A percentile compares a stretch with the other conserved stretches of the same genome.
Conservation (phyloP, 2,329 filamentous ascomycete genomes). For the Neocatenulostroma microsporum region DNA sequence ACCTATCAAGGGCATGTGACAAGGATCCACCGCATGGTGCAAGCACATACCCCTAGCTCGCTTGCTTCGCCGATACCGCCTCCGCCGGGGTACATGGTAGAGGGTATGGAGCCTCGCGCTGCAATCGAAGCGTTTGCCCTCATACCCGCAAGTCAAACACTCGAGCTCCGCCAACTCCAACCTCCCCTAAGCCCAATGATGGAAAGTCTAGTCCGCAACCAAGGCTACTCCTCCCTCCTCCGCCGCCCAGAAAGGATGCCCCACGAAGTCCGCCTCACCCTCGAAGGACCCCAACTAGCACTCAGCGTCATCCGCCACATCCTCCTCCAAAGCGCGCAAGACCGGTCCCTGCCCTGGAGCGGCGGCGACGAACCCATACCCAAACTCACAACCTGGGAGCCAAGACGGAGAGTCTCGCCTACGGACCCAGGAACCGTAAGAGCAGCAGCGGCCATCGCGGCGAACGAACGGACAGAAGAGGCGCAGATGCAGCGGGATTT, state of each 20-base stretch:
- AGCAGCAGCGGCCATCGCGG: background rate
- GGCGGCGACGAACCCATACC: conserved; percentile 19
- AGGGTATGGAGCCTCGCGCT: conserved; percentile 41
- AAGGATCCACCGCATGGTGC: conserved; percentile 44
- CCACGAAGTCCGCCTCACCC: conserved; percentile 26
- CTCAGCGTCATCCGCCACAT: conserved; percentile 17
- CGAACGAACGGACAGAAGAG: conserved; percentile 5
- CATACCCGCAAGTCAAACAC: conserved; percentile 34
- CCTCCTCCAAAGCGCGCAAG: conserved; percentile 19
- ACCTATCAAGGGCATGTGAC: conserved; percentile 52
- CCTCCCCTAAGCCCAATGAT: conserved; percentile 29
- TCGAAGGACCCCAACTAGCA: conserved; percentile 27
- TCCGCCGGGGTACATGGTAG: conserved; percentile 36
- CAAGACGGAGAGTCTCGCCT: conserved; percentile 6
- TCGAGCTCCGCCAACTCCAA: conserved; percentile 30
- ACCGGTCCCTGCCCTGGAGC: conserved; percentile 23
- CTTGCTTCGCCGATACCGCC: conserved; percentile 37
- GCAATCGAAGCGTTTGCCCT: conserved; percentile 44
- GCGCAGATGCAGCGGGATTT: conserved; percentile 7
- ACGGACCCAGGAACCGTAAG: background rate
- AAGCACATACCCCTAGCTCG: conserved; percentile 35
- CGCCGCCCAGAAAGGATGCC: conserved; percentile 22
- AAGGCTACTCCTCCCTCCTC: conserved; percentile 25
- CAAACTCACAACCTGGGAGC: conserved; percentile 22
- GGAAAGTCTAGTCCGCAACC: conserved; percentile 29